Base-by-base conservation (phyloP, 192 early-diverging fungal genomes). In the Coemansia sp. region DNA sequence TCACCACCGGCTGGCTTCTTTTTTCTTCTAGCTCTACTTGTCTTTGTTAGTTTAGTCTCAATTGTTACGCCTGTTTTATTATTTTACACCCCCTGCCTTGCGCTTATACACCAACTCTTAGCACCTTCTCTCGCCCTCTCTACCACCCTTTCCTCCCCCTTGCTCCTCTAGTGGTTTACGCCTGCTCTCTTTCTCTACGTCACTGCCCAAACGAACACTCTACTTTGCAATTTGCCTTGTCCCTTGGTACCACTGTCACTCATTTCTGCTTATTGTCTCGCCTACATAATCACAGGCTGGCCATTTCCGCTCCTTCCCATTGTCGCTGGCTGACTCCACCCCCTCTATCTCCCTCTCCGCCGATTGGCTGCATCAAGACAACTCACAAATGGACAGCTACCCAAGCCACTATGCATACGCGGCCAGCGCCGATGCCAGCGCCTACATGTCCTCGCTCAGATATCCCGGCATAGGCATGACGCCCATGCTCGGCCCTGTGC, bases 381-480 rank as follows among this genome's bases (percentile, higher is more conserved):
- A 22, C 43, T 17, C 43, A 46, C 43, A 24, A 37, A 75, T 75
- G 72, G 72, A 75, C 54, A 68, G 52, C 62, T 75, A 75, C 67
- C 72, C 68, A 36, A 67, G 67, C 57, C 72, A 75, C 63, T 75
- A 65, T 69, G 72, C 67, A 75, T 75, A 75, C 41, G 67, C 72
- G 53, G 29, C 72, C 55, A 61, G 66, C 67, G 38, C 72, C 62
- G 70, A 62, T 41, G 65, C 65, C 29, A 39, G 59, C 8, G 56
- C 56, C 21, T 69, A 65, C 62, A 74, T 74, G 66, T 56, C 65
- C 11, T 56, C 65, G 1, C 62, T 68, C 19, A 58, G 64, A 36
- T 66, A 62, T 55, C 70, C 70, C 21, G 54, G 54, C 33, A 67
- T 72, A 59, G 64, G 59, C 21, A 72, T 65, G 63, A 56, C 63